Evolutionary conservation across 208 protist genomes (phyloP), one percentile per base, ranked within the genome.

Genomic region (Acanthamoeba triangularis): DNA sequence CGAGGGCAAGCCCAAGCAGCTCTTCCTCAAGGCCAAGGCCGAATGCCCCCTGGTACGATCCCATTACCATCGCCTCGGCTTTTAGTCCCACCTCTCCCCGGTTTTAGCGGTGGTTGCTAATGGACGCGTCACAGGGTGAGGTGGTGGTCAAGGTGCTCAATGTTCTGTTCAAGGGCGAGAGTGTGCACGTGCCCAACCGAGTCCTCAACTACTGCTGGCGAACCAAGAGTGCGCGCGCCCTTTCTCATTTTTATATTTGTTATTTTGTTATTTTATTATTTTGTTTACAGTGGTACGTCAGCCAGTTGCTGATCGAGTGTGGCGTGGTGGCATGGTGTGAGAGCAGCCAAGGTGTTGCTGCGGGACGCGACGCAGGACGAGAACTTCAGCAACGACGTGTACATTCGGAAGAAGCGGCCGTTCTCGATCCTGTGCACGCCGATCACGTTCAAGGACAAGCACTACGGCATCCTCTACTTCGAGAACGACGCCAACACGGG

Each of bases 171-270:
- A 88, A 54, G 28, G 80, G 80, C n/a, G 80, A 88, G 23, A 88
- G 80, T 49, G 25, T 63, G 23, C 30, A 88, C 23, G 30, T 88
- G 20, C 80, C 80, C 49, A 88, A 88, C 49, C 80, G 80, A 14
- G 52, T 88, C n/a, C 44, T 88, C n/a, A 88, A 88, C 87, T 93
- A 93, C 87, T 93, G 87, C 87, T 93, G 87, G 87, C 87, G 87
- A 20, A 93, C 87, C 59, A 93, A 93, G 35, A 78, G 61, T 92
- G 47, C 44, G 20, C 44, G 44, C 44, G 2, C 5, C 7, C 7
- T 47, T 11, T 47, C 4, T 47, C 49, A 25, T 47, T 47, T 47
- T 47, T 47, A 47, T 47, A 47, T 47, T 47, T n/a, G n/a, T n/a
- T n/a, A n/a, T n/a, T n/a, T n/a, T n/a, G n/a, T n/a, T n/a, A n/a